phyloP scores from a whole-genome alignment of 139 green algal species.

The Gonium pectorale region DNA sequence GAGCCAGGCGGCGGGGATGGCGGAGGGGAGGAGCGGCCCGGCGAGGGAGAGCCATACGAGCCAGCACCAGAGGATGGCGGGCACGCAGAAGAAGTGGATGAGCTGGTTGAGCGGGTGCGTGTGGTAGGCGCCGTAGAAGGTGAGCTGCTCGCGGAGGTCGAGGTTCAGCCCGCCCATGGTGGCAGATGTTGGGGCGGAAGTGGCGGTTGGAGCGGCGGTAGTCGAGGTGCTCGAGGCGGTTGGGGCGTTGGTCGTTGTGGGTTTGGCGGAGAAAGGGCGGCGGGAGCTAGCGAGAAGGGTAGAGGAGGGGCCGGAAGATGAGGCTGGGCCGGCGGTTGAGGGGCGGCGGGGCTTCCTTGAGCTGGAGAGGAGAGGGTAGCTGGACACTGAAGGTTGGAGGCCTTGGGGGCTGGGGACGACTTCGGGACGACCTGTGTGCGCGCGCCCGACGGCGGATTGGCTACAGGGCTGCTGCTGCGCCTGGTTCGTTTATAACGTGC shows the following conservation, averaged over 20 bases:
- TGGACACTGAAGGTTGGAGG: too few species aligned
- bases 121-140: constrained; percentile 85
- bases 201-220: neutral
- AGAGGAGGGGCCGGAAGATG: neutral
- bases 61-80: constrained; percentile 75
- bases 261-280: neutral
- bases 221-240: neutral
- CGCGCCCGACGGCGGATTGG: too few species aligned
- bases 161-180: constrained; percentile 37
- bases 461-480: too few species aligned
- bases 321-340: neutral
- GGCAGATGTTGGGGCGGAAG: neutral
- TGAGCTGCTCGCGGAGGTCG: constrained; percentile 66
- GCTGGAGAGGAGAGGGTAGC: neutral
- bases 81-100: constrained; percentile 90
- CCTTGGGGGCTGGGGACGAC: too few species aligned
- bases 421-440: too few species aligned
- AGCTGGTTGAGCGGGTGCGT: constrained; percentile 79
- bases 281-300: neutral
- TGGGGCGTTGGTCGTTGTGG: neutral
- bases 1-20: neutral
- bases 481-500: too few species aligned
- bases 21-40: constrained; percentile 49
- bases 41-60: constrained; percentile 74
- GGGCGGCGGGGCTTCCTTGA: neutral